Evolutionary conservation across 192 early-diverging fungal species (phyloP).

Genomic region (Fimicolochytrium jonesii): DNA sequence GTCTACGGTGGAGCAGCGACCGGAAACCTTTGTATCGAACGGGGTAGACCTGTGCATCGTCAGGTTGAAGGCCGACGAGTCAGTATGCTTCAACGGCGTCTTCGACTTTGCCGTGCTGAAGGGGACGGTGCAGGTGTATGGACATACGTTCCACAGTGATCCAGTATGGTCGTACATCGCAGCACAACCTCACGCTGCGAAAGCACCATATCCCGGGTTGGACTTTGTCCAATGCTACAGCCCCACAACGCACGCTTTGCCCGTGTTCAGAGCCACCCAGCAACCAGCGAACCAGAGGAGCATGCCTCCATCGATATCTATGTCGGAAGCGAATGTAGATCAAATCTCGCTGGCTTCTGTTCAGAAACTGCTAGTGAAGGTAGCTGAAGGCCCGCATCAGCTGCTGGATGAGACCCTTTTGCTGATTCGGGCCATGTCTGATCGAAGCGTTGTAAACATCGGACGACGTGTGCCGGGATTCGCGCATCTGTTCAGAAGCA

Average conservation of each 20-base stretch:
- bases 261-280: conserved; percentile 25
- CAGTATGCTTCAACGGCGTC: conserved; percentile 36
- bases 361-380: background rate
- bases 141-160: conserved; percentile 4
- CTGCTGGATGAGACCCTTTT: background rate
- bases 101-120: conserved; percentile 24
- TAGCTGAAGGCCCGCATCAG: background rate
- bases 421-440: background rate
- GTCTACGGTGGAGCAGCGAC: background rate
- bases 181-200: background rate
- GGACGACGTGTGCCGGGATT: background rate
- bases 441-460: background rate
- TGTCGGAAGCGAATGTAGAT: conserved; percentile 7
- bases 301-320: background rate
- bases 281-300: too few relatives aligned
- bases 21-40: background rate
- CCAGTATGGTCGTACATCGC: background rate
- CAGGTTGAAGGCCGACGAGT: conserved; percentile 22
- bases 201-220: background rate
- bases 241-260: conserved; percentile 29
- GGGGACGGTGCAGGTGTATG: conserved; percentile 28
- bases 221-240: conserved; percentile 34
- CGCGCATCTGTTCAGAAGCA: background rate
- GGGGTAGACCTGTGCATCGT: conserved; percentile 9
- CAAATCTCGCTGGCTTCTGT: background rate